Evolutionary conservation across 2,329 filamentous ascomycete species (phyloP).

Genomic region (Ceratocystis smalleyi): DNA sequence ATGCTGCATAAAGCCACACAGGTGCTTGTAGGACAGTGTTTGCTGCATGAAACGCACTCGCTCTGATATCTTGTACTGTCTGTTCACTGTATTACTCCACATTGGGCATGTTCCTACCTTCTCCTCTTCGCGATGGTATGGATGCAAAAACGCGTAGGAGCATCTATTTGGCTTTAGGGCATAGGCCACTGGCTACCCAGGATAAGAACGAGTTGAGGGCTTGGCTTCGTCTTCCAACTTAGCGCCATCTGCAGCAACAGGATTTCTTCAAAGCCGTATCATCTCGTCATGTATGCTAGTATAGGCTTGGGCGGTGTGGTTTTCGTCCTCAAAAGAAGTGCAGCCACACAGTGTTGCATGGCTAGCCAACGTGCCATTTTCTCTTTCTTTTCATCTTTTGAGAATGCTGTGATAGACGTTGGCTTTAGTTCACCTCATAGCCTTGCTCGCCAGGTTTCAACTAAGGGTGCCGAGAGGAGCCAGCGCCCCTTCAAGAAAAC

Average conservation of each 20-base stretch:
- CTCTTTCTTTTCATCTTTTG: too few species aligned
- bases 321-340: background rate
- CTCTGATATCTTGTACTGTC: conserved; percentile 3
- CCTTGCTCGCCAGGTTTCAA: background rate
- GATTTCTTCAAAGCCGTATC: background rate
- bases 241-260: background rate
- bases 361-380: background rate
- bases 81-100: background rate
- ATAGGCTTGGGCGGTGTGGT: too few species aligned
- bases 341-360: background rate
- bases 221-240: background rate
- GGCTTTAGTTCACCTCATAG: background rate
- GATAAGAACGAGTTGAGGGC: background rate
- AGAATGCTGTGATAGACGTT: background rate
- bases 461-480: conserved; percentile 7
- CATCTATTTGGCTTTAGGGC: background rate
- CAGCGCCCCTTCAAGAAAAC: conserved; percentile 6
- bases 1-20: background rate
- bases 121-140: background rate
- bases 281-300: too few species aligned
- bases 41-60: conserved; percentile 7
- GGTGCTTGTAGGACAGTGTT: conserved; percentile 15
- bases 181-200: background rate
- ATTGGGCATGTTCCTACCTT: background rate
- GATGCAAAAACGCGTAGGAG: background rate